These are phyloP conservation scores for Calonectria leucothoes DNA, from an alignment of 2,329 filamentous ascomycete species.

Conservation along the genomic window DNA sequence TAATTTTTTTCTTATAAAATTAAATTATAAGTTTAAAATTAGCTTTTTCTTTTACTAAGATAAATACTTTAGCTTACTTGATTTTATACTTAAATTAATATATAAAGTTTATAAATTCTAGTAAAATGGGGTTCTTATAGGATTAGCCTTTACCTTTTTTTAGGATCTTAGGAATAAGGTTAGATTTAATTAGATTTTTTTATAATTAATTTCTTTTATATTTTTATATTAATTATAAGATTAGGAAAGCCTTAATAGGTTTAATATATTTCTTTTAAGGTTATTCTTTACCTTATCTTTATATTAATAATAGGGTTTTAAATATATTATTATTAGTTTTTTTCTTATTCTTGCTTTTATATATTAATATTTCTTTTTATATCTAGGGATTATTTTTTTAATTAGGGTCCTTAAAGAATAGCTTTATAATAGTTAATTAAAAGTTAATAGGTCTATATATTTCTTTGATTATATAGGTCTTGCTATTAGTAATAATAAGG, in stretches of 20 bases:
- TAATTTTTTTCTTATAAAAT: neutral
- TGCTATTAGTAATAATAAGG: no score
- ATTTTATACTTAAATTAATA: neutral
- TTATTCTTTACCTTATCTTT: neutral
- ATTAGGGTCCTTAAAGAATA: no score
- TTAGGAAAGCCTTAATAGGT: no score
- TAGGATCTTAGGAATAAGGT: no score
- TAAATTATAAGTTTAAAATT: neutral
- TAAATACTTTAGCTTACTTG: neutral
- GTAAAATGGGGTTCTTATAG: no score
- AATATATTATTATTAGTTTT: no score
- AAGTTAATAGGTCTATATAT: no score
- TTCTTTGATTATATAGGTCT: no score
- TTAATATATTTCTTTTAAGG: neutral
- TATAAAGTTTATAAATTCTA: no score
- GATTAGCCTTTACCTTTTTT: no score
- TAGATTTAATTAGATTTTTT: neutral
- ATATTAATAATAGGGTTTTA: neutral
- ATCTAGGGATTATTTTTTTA: neutral
- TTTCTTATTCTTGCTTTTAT: neutral
- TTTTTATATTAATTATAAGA: neutral
- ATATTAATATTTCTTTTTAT: neutral
- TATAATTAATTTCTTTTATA: neutral
- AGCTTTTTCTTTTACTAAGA: neutral
- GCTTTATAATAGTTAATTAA: no score